These are phyloP conservation scores for Xerocomus amazonicus DNA, from an alignment of 1,284 basidiomycete species.

Conservation along the genomic window DNA sequence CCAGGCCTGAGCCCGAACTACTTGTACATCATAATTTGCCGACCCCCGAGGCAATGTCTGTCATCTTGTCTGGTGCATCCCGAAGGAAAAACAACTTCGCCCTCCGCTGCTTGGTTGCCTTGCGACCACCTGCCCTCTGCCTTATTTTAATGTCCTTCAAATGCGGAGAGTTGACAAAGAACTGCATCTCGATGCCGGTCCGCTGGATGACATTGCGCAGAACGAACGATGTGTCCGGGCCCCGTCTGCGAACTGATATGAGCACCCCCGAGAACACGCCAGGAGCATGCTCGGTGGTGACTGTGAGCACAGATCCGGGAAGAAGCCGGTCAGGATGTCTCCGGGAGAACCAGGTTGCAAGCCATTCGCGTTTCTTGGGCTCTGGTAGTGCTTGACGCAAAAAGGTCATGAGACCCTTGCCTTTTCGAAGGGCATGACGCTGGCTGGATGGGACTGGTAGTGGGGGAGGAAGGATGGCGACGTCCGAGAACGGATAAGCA, in stretches of 20 bases:
- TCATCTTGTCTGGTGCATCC: slow-evolving; percentile 79
- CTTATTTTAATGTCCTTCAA: slow-evolving; percentile 82
- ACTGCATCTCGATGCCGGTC: slow-evolving; percentile 88
- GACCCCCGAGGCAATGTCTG: slow-evolving; percentile 61
- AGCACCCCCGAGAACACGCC: slow-evolving; percentile 84
- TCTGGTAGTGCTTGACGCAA: slow-evolving; percentile 64
- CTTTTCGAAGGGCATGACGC: slow-evolving; percentile 48
- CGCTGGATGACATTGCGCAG: slow-evolving; percentile 86
- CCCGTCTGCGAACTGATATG: slow-evolving; percentile 74
- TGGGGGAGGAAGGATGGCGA: slow-evolving; percentile 53
- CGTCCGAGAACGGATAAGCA: slow-evolving; percentile 74
- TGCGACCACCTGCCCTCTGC: slow-evolving; percentile 53
- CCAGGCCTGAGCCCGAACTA: slow-evolving; percentile 2
- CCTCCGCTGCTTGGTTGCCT: slow-evolving; percentile 54
- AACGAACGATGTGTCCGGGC: slow-evolving; percentile 78
- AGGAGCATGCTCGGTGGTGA: slow-evolving; percentile 68
- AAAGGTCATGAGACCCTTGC: slow-evolving; percentile 78
- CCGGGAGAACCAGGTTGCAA: slow-evolving; percentile 67
- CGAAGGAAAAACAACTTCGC: slow-evolving; percentile 79
- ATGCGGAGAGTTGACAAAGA: slow-evolving; percentile 80
- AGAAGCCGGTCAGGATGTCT: slow-evolving; percentile 62
- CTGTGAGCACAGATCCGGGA: slow-evolving; percentile 79
- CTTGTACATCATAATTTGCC: slow-evolving; percentile 26
- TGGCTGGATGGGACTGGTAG: slow-evolving; percentile 41
- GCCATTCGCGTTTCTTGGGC: slow-evolving; percentile 64